Evolutionary conservation across 2,329 filamentous ascomycete genomes (phyloP), one percentile per base, ranked within the genome.

Genomic region (Fusarium sp.): DNA sequence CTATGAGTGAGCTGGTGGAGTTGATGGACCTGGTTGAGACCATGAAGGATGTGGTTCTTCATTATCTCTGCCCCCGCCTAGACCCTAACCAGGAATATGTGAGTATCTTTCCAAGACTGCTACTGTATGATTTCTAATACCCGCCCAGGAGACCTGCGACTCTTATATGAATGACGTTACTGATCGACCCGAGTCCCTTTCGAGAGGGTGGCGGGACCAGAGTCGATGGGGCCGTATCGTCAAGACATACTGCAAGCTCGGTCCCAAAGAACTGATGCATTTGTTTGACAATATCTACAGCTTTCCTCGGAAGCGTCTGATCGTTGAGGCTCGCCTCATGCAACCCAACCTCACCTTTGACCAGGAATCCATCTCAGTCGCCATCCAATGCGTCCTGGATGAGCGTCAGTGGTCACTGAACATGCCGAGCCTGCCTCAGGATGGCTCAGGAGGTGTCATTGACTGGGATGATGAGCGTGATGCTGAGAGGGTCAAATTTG

Each of bases 201-300:
- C 74, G 37, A 77, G 78, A 6, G 79, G 81, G 37, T 85, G 82
- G 82, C 79, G 72, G 15, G 82, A 84, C 47, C 80, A 82, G 62
- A 82, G 81, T 59, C 76, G 75, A 57, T 84, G 82, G 80, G 78
- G 80, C 15, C 82, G 84, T 20, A 82, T 86, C 37, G 78, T 86
- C 45, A 84, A 84, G 69, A 86, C 84, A 1, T 85, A 85, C 68
- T 80, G 86, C 74, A 90, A 89, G 79, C 82, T 90, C 9, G 81
- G 83, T 6, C 88, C 88, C 0, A 79, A 83, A 12, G 82, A 87
- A 64, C 82, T 90, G n/a, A 83, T 88, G 71, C 81, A 86, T 68
- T 84, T 89, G 65, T 83, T 89, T 50, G 82, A 85, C 32, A 83
- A 85, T 63, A 84, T 84, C 20, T 85, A 86, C 75, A 83, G 81